Evolutionary conservation across 371 early-diverging fungal species (phyloP), one percentile per base, ranked within the genome.

Genomic region (Thermomucor indicae-seudaticae): DNA sequence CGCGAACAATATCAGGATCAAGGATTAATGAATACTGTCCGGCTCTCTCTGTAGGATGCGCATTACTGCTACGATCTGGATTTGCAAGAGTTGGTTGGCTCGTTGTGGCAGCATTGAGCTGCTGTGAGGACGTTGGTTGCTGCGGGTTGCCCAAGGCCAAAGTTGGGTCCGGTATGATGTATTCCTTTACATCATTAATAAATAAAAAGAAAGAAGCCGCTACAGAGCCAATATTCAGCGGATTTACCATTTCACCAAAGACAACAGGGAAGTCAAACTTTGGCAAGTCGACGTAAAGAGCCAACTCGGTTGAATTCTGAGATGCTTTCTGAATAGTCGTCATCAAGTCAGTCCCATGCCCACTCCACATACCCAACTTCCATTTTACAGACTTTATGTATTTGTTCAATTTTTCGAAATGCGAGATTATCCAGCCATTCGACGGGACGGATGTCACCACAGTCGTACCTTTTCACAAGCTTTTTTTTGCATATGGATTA

Each of bases 261-360:
- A 95, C 84, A 6, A 95, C 75, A 0, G 96, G 93, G 62, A 95
- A 95, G 65, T 96, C 95, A 64, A 95, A 97, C 53, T 84, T 86
- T 1, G 95, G 95, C 14, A 97, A 73, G 30, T 93, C 90, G 12
- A 97, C 75, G 64, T 90, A 90, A 3, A 97, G 67, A 45, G 83
- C 75, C 51, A 90, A 51, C 5, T 83, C 79, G 12, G 79, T 75
- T 5, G 84, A 69, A 28, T 65, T 68, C 20, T 67, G 62, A 0
- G 78, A 74, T 40, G 79, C 84, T 47, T 65, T 74, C 75, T 84
- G 62, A 1, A 49, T 30, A 29, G n/a, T 5, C 19, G 32, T 32
- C 14, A 14, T 12, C 6, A 25, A 37, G 32, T 34, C 30, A 6
- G 27, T 14, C 17, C 5, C 16, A 16, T 3, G 14, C 37, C 37